These are phyloP conservation scores for Taphrina wiesneri DNA, from an alignment of 1,139 yeast species.

Conservation along the genomic window DNA sequence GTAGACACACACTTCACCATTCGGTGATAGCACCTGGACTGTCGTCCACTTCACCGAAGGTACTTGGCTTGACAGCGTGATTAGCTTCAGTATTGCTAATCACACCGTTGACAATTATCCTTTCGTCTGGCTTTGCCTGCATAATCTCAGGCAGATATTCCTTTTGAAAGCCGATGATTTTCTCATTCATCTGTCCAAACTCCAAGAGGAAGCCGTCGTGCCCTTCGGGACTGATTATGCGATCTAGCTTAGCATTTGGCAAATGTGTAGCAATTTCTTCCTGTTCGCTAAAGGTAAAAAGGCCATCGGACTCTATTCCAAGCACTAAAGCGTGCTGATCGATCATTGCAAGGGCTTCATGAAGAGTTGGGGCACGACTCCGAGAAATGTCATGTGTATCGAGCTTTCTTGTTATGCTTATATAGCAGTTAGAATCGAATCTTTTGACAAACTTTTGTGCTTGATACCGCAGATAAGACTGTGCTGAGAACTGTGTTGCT, in stretches of 20 bases:
- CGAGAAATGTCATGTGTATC: conserved; percentile 94
- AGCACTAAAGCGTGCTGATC: conserved; percentile 75
- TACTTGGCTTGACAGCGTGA: conserved; percentile 57
- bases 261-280: conserved; percentile 74
- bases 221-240: conserved; percentile 91
- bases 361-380: conserved; percentile 58
- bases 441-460: conserved; percentile 84
- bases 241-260: conserved; percentile 66
- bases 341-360: conserved; percentile 58
- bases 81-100: conserved; percentile 49
- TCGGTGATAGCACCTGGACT: conserved; percentile 23
- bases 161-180: conserved; percentile 66
- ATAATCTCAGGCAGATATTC: conserved; percentile 59
- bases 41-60: conserved; percentile 88
- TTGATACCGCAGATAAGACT: conserved; percentile 87
- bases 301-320: conserved; percentile 89
- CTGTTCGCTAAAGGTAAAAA: conserved; percentile 90
- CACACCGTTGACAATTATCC: conserved; percentile 44
- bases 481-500: conserved; percentile 92
- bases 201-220: conserved; percentile 95
- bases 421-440: conserved; percentile 95
- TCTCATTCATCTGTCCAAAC: conserved; percentile 73
- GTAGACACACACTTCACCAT: conserved; percentile 26
- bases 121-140: conserved; percentile 56
- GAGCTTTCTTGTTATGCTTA: conserved; percentile 84